phyloP scores from a whole-genome alignment of 164 flowering plant genomes.

The Piper betle region DNA sequence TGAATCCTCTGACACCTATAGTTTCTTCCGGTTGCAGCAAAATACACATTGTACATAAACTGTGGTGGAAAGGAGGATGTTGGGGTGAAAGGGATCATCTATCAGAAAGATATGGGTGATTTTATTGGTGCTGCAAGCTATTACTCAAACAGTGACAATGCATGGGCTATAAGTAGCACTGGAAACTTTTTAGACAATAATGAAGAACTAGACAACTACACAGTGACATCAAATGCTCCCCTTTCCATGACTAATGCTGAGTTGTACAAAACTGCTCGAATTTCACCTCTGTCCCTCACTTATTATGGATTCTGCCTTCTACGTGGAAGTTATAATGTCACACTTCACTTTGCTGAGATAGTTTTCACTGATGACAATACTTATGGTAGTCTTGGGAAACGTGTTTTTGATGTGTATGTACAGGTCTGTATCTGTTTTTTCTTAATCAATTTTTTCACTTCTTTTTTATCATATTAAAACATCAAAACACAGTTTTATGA shows the following conservation, averaged over 20 bases:
- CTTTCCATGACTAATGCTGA: constrained; percentile 13
- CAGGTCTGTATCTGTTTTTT: constrained; percentile 28
- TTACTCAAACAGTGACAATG: background rate
- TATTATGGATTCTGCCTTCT: constrained; percentile 45
- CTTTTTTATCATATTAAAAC: too few species aligned
- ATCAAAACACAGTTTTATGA: too few species aligned
- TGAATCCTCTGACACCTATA: background rate
- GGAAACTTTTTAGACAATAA: constrained; percentile 43
- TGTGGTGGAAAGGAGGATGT: constrained; percentile 23
- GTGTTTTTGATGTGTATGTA: constrained; percentile 53
- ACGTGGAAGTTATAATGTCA: constrained; percentile 45
- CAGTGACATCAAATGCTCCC: constrained; percentile 8
- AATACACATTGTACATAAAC: constrained; percentile 27
- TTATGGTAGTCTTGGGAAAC: constrained; percentile 51
- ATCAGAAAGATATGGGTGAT: constrained; percentile 8
- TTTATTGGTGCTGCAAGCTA: constrained; percentile 10
- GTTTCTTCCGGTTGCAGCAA: background rate
- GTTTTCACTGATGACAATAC: constrained; percentile 31
- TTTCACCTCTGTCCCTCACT: constrained; percentile 47
- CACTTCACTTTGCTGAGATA: constrained; percentile 57
- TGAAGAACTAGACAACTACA: constrained; percentile 4
- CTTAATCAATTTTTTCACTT: background rate
- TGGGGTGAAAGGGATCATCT: constrained; percentile 6
- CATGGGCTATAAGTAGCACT: constrained; percentile 60
- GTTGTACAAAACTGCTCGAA: constrained; percentile 36